A percentile compares a stretch with the other conserved stretches of the same genome.
These are phyloP conservation scores for Alternaria tenuissima DNA, from an alignment of 2,329 filamentous ascomycete genomes.

Conservation along the genomic window DNA sequence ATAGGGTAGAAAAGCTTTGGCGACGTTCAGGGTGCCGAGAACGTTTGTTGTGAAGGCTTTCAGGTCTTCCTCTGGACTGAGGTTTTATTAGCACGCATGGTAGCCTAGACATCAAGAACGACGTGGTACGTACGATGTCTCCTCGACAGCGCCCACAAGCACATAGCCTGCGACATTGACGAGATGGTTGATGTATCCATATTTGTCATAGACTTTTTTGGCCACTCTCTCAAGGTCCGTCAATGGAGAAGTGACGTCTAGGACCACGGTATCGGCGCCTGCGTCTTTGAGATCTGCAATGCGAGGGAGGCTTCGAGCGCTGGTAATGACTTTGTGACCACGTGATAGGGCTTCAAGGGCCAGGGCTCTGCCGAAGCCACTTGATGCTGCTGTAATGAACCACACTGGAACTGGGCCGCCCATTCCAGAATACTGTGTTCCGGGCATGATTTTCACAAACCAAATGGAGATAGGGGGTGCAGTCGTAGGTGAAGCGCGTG, in stretches of 20 bases:
- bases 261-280: conserved; percentile 48
- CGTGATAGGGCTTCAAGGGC: conserved; percentile 54
- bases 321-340: conserved; percentile 60
- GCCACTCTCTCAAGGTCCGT: conserved; percentile 44
- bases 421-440: not conserved
- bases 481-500: not conserved
- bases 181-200: conserved; percentile 56
- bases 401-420: conserved; percentile 44
- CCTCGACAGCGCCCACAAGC: conserved; percentile 56
- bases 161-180: conserved; percentile 60
- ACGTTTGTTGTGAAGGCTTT: conserved; percentile 63
- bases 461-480: not conserved
- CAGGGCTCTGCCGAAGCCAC: conserved; percentile 58
- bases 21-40: conserved; percentile 61
- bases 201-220: conserved; percentile 50
- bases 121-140: conserved; percentile 50
- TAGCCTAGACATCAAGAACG: not conserved
- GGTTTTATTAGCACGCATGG: not conserved
- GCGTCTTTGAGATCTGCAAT: conserved; percentile 46
- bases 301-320: conserved; percentile 52
- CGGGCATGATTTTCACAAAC: not conserved
- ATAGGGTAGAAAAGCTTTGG: conserved; percentile 58
- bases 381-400: conserved; percentile 61
- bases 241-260: conserved; percentile 54
- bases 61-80: conserved; percentile 52